These are phyloP conservation scores for Plectosphaerella cucumerina DNA, from an alignment of 2,329 filamentous ascomycete species.

Conservation along the genomic window DNA sequence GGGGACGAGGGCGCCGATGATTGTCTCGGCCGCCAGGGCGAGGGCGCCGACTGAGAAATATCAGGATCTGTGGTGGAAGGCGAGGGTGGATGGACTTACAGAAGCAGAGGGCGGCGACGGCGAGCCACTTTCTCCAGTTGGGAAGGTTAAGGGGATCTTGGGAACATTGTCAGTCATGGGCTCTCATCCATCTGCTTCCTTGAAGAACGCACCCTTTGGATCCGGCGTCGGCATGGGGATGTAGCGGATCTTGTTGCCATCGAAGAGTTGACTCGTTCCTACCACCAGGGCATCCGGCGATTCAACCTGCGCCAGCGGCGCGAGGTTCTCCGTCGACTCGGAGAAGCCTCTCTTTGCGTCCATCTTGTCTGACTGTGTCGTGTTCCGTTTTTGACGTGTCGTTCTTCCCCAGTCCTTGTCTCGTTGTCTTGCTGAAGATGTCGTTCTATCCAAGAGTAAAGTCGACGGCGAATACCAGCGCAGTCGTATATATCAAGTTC, in stretches of 20 bases:
- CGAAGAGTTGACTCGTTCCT: slow-evolving; percentile 18
- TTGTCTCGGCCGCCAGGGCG: slow-evolving; percentile 13
- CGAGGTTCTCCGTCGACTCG: slow-evolving; percentile 16
- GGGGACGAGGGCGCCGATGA: slow-evolving; percentile 25
- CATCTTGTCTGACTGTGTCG: slow-evolving; percentile 4
- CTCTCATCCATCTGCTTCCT: neutral
- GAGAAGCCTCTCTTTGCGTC: slow-evolving; percentile 11
- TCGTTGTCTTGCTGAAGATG: neutral
- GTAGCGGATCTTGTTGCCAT: slow-evolving; percentile 13
- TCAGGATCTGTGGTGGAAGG: neutral
- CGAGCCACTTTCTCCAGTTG: slow-evolving; percentile 24
- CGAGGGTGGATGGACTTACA: slow-evolving; percentile 21
- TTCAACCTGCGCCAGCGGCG: slow-evolving; percentile 11
- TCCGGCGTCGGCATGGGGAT: slow-evolving; percentile 24
- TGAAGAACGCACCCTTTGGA: slow-evolving; percentile 19
- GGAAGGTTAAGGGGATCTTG: slow-evolving; percentile 26
- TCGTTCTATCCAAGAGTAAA: neutral
- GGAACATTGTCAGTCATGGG: neutral
- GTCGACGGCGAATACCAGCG: neutral
- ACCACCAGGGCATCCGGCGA: slow-evolving; percentile 16
- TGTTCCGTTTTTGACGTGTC: neutral
- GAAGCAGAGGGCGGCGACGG: slow-evolving; percentile 21
- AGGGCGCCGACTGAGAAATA: slow-evolving; percentile 9
- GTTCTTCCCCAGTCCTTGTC: neutral
- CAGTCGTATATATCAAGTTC: neutral